Base-by-base conservation (phyloP, 1,139 yeast genomes). In the Lodderomyces pseudojiufengensis region DNA sequence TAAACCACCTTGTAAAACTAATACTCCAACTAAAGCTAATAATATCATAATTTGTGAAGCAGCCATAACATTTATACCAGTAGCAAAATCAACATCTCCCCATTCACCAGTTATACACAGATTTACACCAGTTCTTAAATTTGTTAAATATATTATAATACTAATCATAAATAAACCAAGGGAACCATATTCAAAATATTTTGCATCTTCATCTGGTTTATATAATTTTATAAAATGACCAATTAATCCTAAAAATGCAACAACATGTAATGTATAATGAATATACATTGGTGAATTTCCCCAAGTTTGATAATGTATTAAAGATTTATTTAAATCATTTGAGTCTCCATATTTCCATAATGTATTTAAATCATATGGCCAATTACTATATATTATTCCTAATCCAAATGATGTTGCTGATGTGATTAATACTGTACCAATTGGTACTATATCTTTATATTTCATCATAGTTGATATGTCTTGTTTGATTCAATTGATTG, bases 1-100 rank as follows among this genome's bases (percentile, higher is more conserved):
- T 55, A 92, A 76, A 16, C 97, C 97, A 35, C 76, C 80, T 66
- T 92, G 97, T 48, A 92, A 72, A 10, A 85, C 73, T 39, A 88
- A 63, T 14, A 88, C 86, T 43, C 97, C 97, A 21, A 78, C 54
- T 39, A 90, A 68, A 13, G 84, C 71, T 42, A 87, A 59, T 14
- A 84, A 77, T 46, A 85, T 70, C 70, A 92, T 83, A 32, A 84
- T 76, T 60, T 83, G 82, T 30, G 95, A 80, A 5, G 97, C 97
- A 30, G 95, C 96, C 57, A 92, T 78, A 29, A 92, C 96, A 48
- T 86, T 86, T 51, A 92, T 64, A 16, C 97, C 97, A 21, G 95
- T 87, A 44, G 71, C 69, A 57, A 75, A 78, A 51, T 85, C 87
- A 36, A 92, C 95, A 38, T 92, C 97, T 45, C 96, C 97, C 97